phyloP scores from a whole-genome alignment of 2,329 filamentous ascomycete species.

The Fusarium udum region DNA sequence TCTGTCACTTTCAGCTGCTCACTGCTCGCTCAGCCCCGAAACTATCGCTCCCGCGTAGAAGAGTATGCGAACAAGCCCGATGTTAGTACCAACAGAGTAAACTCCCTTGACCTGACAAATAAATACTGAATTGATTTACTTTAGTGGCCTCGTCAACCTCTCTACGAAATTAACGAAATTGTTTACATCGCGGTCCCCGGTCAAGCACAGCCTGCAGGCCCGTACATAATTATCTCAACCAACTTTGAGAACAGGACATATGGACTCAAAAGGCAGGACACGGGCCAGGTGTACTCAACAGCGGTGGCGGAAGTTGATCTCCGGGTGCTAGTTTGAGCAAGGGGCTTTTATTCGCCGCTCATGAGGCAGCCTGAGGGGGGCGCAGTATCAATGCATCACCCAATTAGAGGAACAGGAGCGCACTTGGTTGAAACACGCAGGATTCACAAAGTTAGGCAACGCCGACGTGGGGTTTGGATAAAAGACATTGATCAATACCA shows the following conservation, averaged over 20 bases:
- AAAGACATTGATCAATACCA: not conserved
- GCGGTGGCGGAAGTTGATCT: not conserved
- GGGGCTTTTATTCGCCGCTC: not conserved
- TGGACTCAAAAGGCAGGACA: not conserved
- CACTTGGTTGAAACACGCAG: not conserved
- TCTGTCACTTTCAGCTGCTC: not conserved
- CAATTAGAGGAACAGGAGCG: not conserved
- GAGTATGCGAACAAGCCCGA: not conserved
- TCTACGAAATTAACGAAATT: not conserved
- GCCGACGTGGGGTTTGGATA: not conserved
- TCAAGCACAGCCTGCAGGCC: not conserved
- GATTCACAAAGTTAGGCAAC: not conserved
- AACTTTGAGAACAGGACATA: not conserved
- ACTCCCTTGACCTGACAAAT: not conserved
- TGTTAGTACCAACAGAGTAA: not conserved
- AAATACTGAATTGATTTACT: not conserved
- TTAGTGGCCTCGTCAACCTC: not conserved
- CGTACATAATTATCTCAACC: not conserved
- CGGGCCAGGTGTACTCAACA: not conserved
- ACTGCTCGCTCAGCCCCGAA: not conserved
- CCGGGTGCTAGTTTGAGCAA: not conserved
- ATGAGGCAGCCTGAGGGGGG: not conserved
- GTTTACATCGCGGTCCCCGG: not conserved
- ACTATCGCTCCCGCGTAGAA: not conserved
- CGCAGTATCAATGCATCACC: not conserved